phyloP scores from a whole-genome alignment of 2,329 filamentous ascomycete species.

The Colletotrichum noveboracense region DNA sequence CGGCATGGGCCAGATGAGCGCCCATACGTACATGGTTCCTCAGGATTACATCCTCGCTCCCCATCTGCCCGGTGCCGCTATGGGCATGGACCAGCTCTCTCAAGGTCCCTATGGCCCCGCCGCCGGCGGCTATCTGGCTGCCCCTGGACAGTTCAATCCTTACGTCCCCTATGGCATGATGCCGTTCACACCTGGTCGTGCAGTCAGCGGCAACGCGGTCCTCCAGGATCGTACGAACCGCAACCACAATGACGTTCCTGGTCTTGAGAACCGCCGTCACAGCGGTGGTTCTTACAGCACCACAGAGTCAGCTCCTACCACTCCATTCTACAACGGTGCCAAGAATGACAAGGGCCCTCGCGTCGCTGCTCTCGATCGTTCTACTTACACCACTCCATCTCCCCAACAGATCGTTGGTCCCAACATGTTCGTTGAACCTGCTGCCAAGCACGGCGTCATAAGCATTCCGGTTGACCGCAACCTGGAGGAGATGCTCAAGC shows the following conservation, averaged over 20 bases:
- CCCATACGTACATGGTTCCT: conserved; percentile 40
- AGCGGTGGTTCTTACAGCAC: conserved; percentile 66
- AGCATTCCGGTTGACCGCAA: conserved; percentile 48
- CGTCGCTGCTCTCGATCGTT: conserved; percentile 65
- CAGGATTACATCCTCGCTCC: conserved; percentile 44
- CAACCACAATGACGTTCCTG: conserved; percentile 60
- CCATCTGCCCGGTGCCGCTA: conserved; percentile 31
- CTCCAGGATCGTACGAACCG: conserved; percentile 52
- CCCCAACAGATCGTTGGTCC: conserved; percentile 60
- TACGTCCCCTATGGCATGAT: conserved; percentile 44
- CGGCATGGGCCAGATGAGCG: conserved; percentile 31
- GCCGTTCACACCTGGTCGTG: conserved; percentile 60
- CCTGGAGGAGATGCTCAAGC: conserved; percentile 70
- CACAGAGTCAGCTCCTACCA: conserved; percentile 69
- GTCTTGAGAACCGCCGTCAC: conserved; percentile 65
- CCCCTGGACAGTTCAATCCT: conserved; percentile 34
- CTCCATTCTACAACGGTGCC: conserved; percentile 65
- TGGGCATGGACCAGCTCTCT: conserved; percentile 36
- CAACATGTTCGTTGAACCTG: conserved; percentile 42
- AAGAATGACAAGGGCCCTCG: conserved; percentile 66
- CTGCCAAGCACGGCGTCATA: conserved; percentile 43
- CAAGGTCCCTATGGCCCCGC: conserved; percentile 38
- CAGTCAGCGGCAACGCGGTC: conserved; percentile 30
- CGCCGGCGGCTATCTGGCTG: conserved; percentile 38
- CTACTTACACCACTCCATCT: conserved; percentile 71